Evolutionary conservation across 2,329 filamentous ascomycete genomes (phyloP).

Genomic region (Pseudohalonectria lignicola): DNA sequence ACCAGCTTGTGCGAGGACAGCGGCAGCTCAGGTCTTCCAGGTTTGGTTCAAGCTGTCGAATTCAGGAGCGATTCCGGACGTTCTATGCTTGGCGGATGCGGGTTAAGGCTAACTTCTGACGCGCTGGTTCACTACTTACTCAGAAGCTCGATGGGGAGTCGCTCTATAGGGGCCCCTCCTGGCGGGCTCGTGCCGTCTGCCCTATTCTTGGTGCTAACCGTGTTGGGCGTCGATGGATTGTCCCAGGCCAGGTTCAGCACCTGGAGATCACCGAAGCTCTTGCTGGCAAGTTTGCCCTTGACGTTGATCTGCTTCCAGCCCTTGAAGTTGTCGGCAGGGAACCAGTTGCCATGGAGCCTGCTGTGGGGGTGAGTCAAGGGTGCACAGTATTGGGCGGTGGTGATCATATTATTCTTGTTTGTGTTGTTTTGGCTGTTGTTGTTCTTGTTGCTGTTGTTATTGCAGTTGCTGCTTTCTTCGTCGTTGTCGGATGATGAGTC

Average conservation of each 20-base stretch:
- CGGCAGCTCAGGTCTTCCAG: too few relatives aligned
- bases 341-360: conserved; percentile 46
- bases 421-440: too few relatives aligned
- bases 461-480: too few relatives aligned
- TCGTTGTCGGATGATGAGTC: conserved; percentile 31
- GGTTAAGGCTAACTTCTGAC: too few relatives aligned
- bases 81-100: too few relatives aligned
- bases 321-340: conserved; percentile 44
- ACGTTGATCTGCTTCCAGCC: conserved; percentile 54
- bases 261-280: conserved; percentile 50
- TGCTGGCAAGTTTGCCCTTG: conserved; percentile 46
- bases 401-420: conserved; percentile 22
- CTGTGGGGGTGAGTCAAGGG: conserved; percentile 44
- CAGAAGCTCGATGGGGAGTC: conserved; percentile 58
- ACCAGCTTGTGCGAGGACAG: too few relatives aligned
- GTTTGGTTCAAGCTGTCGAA: too few relatives aligned
- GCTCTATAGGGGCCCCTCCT: conserved; percentile 52
- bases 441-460: conserved; percentile 12
- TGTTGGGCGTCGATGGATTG: neutral
- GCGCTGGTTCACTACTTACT: too few relatives aligned
- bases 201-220: conserved; percentile 7
- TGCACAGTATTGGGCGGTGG: conserved; percentile 34
- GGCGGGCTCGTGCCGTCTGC: conserved; percentile 13
- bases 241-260: conserved; percentile 45
- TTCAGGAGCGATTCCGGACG: too few relatives aligned